These are phyloP conservation scores for Sporopachydermia cereana DNA, from an alignment of 1,139 yeast genomes.

Conservation along the genomic window DNA sequence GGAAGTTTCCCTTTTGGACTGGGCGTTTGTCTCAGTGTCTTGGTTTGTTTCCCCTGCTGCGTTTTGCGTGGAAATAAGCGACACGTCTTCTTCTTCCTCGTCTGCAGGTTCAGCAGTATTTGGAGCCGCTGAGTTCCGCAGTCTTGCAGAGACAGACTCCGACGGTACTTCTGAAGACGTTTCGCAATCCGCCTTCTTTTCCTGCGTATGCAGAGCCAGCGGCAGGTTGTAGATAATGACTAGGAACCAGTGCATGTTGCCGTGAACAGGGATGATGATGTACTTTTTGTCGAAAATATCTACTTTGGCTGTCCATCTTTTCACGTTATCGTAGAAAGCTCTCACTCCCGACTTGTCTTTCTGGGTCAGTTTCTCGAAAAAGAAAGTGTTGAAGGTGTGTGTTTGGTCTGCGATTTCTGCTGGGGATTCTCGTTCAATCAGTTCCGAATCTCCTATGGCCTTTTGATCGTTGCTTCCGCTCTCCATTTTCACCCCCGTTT, in stretches of 20 bases:
- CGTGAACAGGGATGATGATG: slow-evolving; percentile 75
- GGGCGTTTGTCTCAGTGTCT: neutral
- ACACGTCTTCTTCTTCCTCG: slow-evolving; percentile 2
- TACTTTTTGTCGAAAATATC: slow-evolving; percentile 50
- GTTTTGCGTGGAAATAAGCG: neutral
- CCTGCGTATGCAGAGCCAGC: neutral
- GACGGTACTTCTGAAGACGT: neutral
- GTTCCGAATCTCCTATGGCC: slow-evolving; percentile 9
- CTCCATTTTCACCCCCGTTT: slow-evolving; percentile 8
- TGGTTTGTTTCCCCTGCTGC: neutral
- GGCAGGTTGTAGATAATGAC: slow-evolving; percentile 46
- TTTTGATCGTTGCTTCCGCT: neutral
- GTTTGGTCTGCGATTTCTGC: slow-evolving; percentile 29
- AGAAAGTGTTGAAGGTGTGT: slow-evolving; percentile 73
- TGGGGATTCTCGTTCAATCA: neutral
- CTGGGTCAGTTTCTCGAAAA: slow-evolving; percentile 50
- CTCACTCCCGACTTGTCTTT: slow-evolving; percentile 16
- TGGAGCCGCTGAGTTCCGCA: neutral
- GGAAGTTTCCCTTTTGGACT: neutral
- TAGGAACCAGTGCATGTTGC: slow-evolving; percentile 79
- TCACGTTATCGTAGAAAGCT: slow-evolving; percentile 50
- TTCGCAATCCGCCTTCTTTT: neutral
- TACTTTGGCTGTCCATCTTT: slow-evolving; percentile 68
- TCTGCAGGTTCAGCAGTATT: slow-evolving; percentile 8
- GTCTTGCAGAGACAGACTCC: neutral